A percentile compares a stretch with the other conserved stretches of the same genome.
These are phyloP conservation scores for Thelephora terrestris DNA, from an alignment of 1,284 basidiomycete species.

Conservation along the genomic window DNA sequence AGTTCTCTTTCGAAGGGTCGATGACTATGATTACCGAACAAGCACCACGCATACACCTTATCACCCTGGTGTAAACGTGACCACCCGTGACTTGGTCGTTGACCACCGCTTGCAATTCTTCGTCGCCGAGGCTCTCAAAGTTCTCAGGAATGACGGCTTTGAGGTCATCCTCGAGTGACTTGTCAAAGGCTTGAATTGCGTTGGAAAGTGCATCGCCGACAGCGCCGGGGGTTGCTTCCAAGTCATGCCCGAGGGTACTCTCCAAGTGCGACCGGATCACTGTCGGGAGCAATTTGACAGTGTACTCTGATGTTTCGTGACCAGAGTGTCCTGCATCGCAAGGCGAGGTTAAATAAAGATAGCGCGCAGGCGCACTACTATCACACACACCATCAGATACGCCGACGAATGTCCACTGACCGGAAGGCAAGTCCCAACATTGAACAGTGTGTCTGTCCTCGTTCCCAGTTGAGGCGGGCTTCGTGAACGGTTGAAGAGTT, in stretches of 20 bases:
- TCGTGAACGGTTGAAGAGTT: too few species aligned
- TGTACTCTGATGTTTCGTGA: slow-evolving; percentile 47
- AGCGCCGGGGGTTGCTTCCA: slow-evolving; percentile 22
- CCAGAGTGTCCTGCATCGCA: slow-evolving; percentile 43
- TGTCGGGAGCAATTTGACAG: slow-evolving; percentile 32
- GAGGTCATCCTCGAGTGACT: slow-evolving; percentile 35
- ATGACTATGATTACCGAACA: slow-evolving; percentile 48
- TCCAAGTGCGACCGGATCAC: slow-evolving; percentile 34
- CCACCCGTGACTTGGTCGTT: slow-evolving; percentile 16
- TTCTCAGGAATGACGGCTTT: slow-evolving; percentile 31
- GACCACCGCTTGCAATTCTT: slow-evolving; percentile 18
- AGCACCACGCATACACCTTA: slow-evolving; percentile 49
- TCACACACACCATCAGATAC: slow-evolving; percentile 46
- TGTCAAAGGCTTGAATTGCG: slow-evolving; percentile 31
- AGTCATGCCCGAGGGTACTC: slow-evolving; percentile 24
- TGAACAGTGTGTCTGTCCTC: slow-evolving; percentile 48
- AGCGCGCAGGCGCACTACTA: background rate
- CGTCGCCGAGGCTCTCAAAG: slow-evolving; percentile 14
- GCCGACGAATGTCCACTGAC: slow-evolving; percentile 48
- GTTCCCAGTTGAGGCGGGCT: slow-evolving; percentile 14
- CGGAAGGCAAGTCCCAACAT: slow-evolving; percentile 42
- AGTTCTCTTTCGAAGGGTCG: slow-evolving; percentile 37
- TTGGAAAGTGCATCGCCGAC: slow-evolving; percentile 35
- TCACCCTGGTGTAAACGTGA: slow-evolving; percentile 22
- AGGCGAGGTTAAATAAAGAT: slow-evolving; percentile 3